phyloP scores from a whole-genome alignment of 768 basidiomycete species.

The Tricholoma sp. region DNA sequence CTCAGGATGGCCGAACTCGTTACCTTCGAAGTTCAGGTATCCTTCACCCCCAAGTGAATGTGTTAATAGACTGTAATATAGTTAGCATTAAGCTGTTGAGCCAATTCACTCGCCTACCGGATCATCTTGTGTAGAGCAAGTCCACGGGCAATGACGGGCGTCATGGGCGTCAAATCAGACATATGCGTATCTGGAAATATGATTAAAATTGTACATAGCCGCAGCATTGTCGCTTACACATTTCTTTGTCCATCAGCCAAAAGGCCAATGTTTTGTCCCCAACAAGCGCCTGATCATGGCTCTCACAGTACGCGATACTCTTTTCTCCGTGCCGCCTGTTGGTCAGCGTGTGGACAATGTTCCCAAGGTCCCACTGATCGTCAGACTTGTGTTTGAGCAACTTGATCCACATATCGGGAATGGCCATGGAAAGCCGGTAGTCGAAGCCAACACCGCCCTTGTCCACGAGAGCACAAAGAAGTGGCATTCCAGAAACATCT shows the following conservation, averaged over 20 bases:
- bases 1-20: conserved; percentile 98
- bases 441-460: conserved; percentile 96
- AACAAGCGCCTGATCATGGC: conserved; percentile 96
- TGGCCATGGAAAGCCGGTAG: conserved; percentile 96
- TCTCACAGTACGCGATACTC: conserved; percentile 91
- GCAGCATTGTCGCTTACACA: conserved; percentile 64
- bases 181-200: conserved; percentile 74
- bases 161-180: conserved; percentile 81
- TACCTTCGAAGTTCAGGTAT: conserved; percentile 96
- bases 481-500: conserved; percentile 98
- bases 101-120: conserved; percentile 44
- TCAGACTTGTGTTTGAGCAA: conserved; percentile 89
- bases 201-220: background rate
- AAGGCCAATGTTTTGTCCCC: conserved; percentile 99
- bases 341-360: conserved; percentile 84
- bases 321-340: conserved; percentile 89
- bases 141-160: conserved; percentile 83
- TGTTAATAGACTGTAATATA: conserved; percentile 62
- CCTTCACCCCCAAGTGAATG: conserved; percentile 96
- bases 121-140: conserved; percentile 97
- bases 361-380: conserved; percentile 80
- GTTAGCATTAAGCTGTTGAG: background rate
- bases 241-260: conserved; percentile 99
- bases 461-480: conserved; percentile 73
- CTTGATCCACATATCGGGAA: conserved; percentile 99